Conservation (phyloP, 2,329 filamentous ascomycete species). For the Ceratocystis smalleyi region DNA sequence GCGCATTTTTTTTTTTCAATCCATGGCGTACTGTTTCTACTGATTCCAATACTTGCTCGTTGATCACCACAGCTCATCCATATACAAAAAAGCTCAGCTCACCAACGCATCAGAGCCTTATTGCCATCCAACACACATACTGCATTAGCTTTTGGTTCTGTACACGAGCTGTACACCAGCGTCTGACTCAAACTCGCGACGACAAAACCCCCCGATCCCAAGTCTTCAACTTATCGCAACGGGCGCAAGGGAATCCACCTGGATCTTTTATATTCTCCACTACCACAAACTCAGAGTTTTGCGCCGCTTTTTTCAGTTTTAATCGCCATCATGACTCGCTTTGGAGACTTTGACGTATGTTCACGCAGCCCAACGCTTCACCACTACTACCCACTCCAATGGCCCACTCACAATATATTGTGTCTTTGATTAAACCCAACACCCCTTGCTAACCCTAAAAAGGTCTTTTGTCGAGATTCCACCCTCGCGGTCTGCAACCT, state of each 20-base stretch:
- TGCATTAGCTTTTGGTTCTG: too few species aligned
- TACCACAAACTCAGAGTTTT: neutral
- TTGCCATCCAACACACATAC: neutral
- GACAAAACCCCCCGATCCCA: too few species aligned
- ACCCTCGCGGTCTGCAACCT: slow-evolving; percentile 75
- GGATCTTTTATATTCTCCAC: neutral
- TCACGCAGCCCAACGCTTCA: neutral
- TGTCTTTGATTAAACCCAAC: neutral
- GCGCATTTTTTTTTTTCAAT: neutral
- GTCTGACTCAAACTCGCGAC: neutral
- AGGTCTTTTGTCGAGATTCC: slow-evolving; percentile 74
- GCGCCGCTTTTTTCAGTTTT: neutral
- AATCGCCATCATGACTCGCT: slow-evolving; percentile 29
- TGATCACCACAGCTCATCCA: neutral
- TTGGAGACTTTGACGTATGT: slow-evolving; percentile 44
- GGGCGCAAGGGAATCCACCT: too few species aligned
- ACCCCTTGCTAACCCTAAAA: slow-evolving; percentile 18
- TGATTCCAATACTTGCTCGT: neutral
- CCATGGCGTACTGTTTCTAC: neutral
- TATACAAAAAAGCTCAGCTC: neutral
- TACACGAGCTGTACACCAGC: neutral
- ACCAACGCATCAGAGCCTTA: neutral
- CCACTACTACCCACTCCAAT: neutral
- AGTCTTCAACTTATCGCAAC: too few species aligned
- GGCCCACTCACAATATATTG: too few species aligned